Evolutionary conservation across 257 asterid species (phyloP).

Genomic region (Thymus mandschuricus): DNA sequence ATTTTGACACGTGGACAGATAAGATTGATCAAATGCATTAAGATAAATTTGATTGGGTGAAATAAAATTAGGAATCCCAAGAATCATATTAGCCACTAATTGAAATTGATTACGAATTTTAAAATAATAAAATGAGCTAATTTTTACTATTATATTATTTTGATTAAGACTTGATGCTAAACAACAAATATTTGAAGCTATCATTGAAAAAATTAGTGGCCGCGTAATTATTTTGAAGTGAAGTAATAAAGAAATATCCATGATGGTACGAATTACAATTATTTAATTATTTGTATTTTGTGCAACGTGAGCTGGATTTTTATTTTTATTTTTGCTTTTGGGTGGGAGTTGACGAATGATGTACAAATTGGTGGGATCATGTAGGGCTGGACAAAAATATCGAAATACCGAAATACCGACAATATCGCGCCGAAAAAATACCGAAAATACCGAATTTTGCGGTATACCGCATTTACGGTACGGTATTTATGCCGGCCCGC

Average conservation of each 20-base stretch:
- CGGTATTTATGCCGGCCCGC: too few relatives aligned
- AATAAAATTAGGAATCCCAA: constrained; percentile 25
- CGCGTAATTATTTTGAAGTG: not conserved
- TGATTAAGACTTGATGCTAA: constrained; percentile 16
- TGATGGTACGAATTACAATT: not conserved
- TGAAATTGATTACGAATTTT: not conserved
- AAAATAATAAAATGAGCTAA: not conserved
- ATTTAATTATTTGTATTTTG: not conserved
- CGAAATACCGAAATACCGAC: too few relatives aligned
- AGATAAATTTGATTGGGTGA: constrained; percentile 21
- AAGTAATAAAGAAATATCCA: not conserved
- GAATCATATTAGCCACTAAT: constrained; percentile 22
- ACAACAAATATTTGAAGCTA: not conserved
- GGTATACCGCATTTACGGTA: too few relatives aligned
- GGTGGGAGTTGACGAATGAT: not conserved
- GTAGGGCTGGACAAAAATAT: too few relatives aligned
- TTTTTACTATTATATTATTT: not conserved
- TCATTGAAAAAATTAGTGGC: constrained; percentile 4
- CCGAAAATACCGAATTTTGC: too few relatives aligned
- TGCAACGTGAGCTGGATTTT: not conserved
- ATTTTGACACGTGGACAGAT: constrained; percentile 25
- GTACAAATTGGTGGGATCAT: constrained; percentile 8
- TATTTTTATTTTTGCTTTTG: not conserved
- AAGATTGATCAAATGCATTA: not conserved
- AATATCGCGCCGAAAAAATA: too few relatives aligned